Percentiles rank a stretch among this genome's conserved stretches.
These are phyloP conservation scores for Ogataea nonfermentans DNA, from an alignment of 805 yeast species.

Conservation along the genomic window DNA sequence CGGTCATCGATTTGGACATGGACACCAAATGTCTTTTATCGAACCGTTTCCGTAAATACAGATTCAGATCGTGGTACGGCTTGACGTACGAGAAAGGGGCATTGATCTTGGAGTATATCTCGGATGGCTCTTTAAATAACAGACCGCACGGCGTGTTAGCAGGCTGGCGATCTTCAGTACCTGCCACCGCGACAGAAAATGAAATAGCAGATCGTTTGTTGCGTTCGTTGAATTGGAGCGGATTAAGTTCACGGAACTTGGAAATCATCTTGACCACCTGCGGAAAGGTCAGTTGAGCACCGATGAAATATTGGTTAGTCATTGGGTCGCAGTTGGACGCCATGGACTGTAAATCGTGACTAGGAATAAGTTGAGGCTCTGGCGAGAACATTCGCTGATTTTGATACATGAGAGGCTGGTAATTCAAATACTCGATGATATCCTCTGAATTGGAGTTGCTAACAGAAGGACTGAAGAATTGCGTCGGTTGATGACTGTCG, in stretches of 20 bases:
- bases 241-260: conserved; percentile 38
- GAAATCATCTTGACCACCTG: conserved; percentile 52
- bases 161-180: conserved; percentile 19
- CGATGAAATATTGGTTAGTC: conserved; percentile 69
- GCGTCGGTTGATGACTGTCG: conserved; percentile 16
- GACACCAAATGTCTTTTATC: conserved; percentile 59
- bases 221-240: conserved; percentile 36
- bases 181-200: conserved; percentile 43
- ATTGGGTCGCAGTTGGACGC: conserved; percentile 51
- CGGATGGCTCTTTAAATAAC: conserved; percentile 63
- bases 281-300: conserved; percentile 55
- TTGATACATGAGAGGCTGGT: conserved; percentile 27
- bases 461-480: conserved; percentile 36
- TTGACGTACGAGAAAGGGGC: conserved; percentile 86
- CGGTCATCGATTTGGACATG: conserved; percentile 86
- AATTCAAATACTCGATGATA: conserved; percentile 20
- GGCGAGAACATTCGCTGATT: conserved; percentile 10
- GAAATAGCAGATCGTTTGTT: conserved; percentile 41
- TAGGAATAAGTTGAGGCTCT: background rate
- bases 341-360: conserved; percentile 15
- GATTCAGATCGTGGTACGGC: conserved; percentile 80
- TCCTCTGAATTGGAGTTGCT: conserved; percentile 34
- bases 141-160: conserved; percentile 36
- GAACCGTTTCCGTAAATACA: conserved; percentile 71
- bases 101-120: conserved; percentile 71